Conservation (phyloP, 192 early-diverging fungal genomes). For the Rhizoclosmatium sp. region DNA sequence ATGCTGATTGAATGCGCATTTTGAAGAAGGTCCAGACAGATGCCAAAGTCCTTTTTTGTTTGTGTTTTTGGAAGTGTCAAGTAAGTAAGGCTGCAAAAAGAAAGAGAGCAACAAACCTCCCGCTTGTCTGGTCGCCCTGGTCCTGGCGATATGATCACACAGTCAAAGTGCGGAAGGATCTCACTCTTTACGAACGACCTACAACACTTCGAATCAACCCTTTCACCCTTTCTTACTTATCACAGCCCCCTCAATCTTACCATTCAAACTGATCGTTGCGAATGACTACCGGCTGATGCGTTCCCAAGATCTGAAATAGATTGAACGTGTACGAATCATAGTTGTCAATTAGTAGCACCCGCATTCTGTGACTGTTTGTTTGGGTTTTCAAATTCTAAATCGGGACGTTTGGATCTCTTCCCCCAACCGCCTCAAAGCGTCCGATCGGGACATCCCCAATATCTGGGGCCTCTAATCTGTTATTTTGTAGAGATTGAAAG, state of each 20-base stretch:
- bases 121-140: conserved; percentile 81
- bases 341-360: conserved; percentile 91
- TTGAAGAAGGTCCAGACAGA: conserved; percentile 68
- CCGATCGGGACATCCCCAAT: too few relatives aligned
- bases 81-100: background rate
- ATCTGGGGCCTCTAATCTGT: too few relatives aligned
- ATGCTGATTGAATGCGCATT: conserved; percentile 39
- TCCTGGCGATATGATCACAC: conserved; percentile 91
- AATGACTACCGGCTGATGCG: conserved; percentile 74
- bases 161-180: conserved; percentile 86
- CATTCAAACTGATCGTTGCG: conserved; percentile 93
- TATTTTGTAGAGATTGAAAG: too few relatives aligned
- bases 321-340: conserved; percentile 99
- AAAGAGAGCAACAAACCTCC: conserved; percentile 36
- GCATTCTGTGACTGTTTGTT: conserved; percentile 11
- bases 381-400: too few relatives aligned
- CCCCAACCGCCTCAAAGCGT: too few relatives aligned
- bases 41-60: conserved; percentile 76
- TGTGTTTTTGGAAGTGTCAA: background rate
- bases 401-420: too few relatives aligned
- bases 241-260: conserved; percentile 45
- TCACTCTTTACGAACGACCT: conserved; percentile 62
- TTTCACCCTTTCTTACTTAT: conserved; percentile 15
- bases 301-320: conserved; percentile 77
- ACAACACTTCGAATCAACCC: background rate